Base-by-base conservation (phyloP, 495 filamentous ascomycete genomes). In the Hypoxylon lienhwacheense region DNA sequence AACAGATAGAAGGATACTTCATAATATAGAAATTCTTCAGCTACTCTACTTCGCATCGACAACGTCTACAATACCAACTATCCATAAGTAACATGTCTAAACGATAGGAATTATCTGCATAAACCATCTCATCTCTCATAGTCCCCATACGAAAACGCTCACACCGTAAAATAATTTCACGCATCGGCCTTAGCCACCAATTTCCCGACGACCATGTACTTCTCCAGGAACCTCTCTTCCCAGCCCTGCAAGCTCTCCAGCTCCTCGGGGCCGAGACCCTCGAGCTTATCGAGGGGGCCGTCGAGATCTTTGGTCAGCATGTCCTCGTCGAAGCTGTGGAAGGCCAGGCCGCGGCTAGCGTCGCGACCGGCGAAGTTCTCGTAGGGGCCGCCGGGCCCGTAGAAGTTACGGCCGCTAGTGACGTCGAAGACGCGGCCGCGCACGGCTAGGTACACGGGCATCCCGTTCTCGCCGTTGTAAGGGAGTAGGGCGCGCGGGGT, bases 261-360 rank as follows among this genome's bases (percentile, higher is more conserved):
- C 77, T 97, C 84, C 21, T 95, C 91, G 0, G 65, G 71, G 10
- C 80, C 83, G 37, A 98, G 72, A 39, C 86, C 90, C 44, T 82
- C 77, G 17, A 97, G 77, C 36, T 78, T 84, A 70, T 98, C 95
- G 50, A 98, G 72, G 17, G 91, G 91, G 2, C 83, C 90, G 33
- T 91, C 81, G 43, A 97, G 70, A 68, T 96, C 88, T 74, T 95
- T 86, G 26, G 93, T 97, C 74, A 97, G 73, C 93, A 97, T 96
- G 3, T 90, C 86, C 76, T 90, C 86, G 65, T 97, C 95, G 68
- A 98, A 97, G 73, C 90, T 95, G 57, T 90, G 88, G 71, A 80
- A 88, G 2, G 93, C 95, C 54, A 98, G 73, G 7, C 93, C 93
- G 36, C 93, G 80, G 47, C 82, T 89, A n/a, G 93, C 93, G 63